These are phyloP conservation scores for Beauveria asiatica DNA, from an alignment of 2,329 filamentous ascomycete species.

Conservation along the genomic window DNA sequence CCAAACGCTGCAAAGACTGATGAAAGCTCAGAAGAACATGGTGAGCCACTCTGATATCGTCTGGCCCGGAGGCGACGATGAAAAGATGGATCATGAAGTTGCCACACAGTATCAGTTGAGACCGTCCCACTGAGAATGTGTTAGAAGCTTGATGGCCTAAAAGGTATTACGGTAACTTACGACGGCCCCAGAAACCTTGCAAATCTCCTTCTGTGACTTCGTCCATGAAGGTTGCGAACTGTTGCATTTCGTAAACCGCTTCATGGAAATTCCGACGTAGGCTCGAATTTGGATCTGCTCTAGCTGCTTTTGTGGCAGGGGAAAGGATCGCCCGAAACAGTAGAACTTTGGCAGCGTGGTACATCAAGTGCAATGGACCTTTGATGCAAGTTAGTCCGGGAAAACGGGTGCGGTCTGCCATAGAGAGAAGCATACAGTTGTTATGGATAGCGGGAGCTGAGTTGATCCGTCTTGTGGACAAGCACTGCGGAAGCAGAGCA, in stretches of 20 bases:
- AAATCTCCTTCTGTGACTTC: constrained; percentile 27
- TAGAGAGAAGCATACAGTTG: constrained; percentile 16
- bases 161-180: constrained; percentile 22
- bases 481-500: constrained; percentile 27
- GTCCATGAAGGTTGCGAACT: constrained; percentile 30
- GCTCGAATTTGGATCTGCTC: constrained; percentile 26
- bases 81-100: constrained; percentile 42
- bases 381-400: not conserved
- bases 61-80: constrained; percentile 29
- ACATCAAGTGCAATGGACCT: constrained; percentile 33
- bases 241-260: constrained; percentile 28
- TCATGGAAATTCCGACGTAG: constrained; percentile 26
- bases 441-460: constrained; percentile 13
- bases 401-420: not conserved
- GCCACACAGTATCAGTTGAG: constrained; percentile 37
- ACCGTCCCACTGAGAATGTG: constrained; percentile 21
- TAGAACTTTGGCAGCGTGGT: constrained; percentile 32
- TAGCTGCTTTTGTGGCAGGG: constrained; percentile 34
- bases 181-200: constrained; percentile 35
- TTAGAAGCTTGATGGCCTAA: not conserved
- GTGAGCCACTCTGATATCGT: constrained; percentile 27
- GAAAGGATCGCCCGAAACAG: constrained; percentile 37
- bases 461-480: constrained; percentile 18
- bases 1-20: constrained; percentile 26
- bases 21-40: constrained; percentile 30